phyloP scores from a whole-genome alignment of 768 basidiomycete genomes.

The Leccinum disarticulatum region DNA sequence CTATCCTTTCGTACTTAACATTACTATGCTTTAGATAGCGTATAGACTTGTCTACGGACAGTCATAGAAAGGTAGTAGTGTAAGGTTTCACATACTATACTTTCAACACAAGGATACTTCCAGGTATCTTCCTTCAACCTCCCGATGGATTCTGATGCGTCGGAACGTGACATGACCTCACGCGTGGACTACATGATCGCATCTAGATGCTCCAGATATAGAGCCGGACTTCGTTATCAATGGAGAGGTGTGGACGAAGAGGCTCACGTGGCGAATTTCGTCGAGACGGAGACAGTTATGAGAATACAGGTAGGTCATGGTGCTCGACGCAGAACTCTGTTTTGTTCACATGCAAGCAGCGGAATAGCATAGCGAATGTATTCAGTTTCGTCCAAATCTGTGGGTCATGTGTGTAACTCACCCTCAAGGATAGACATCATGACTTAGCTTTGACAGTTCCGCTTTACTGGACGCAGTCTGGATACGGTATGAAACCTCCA shows the following conservation, averaged over 20 bases:
- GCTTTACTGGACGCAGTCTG: constrained; percentile 88
- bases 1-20: too few relatives aligned
- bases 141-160: constrained; percentile 38
- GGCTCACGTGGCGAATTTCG: constrained; percentile 93
- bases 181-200: constrained; percentile 77
- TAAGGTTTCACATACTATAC: too few relatives aligned
- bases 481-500: constrained; percentile 84
- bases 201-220: constrained; percentile 82
- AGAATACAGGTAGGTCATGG: constrained; percentile 61
- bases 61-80: too few relatives aligned
- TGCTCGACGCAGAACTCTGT: neutral
- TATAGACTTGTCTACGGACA: too few relatives aligned
- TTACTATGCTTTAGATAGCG: too few relatives aligned
- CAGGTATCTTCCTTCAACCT: constrained; percentile 71
- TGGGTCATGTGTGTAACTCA: constrained; percentile 68
- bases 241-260: constrained; percentile 92
- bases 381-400: constrained; percentile 90
- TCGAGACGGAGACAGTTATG: constrained; percentile 91
- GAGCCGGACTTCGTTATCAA: constrained; percentile 93
- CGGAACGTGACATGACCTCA: constrained; percentile 39
- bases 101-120: constrained; percentile 51
- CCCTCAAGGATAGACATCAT: neutral
- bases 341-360: constrained; percentile 39
- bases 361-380: constrained; percentile 71
- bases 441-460: constrained; percentile 58